These are phyloP conservation scores for Dillenia turbinata DNA, from an alignment of 164 flowering plant genomes.

Conservation along the genomic window DNA sequence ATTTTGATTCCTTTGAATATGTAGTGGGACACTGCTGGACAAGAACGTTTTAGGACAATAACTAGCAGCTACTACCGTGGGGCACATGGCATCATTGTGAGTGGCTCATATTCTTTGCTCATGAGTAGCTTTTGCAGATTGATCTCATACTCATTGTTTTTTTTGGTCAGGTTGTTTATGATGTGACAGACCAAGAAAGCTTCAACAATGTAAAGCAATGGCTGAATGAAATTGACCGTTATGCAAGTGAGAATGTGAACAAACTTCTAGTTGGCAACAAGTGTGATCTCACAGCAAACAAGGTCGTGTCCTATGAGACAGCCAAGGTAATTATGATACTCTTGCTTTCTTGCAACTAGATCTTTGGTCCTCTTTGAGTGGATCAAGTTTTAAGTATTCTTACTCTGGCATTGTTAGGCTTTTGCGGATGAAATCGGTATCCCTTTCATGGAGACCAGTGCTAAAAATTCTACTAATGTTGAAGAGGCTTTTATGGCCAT, in stretches of 20 bases:
- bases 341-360: background rate
- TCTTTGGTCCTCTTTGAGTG: background rate
- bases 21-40: conserved; percentile 40
- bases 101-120: conserved; percentile 4
- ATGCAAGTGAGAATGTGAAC: conserved; percentile 51
- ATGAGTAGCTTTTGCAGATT: background rate
- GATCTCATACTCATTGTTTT: conserved; percentile 3
- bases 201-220: conserved; percentile 86
- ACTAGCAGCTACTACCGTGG: conserved; percentile 40
- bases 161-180: conserved; percentile 60
- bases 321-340: conserved; percentile 28
- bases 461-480: conserved; percentile 49
- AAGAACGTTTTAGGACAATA: conserved; percentile 35
- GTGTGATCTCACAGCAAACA: conserved; percentile 61
- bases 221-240: conserved; percentile 68
- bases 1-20: background rate
- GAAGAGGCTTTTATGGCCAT: conserved; percentile 61
- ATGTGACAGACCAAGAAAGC: conserved; percentile 84
- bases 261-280: conserved; percentile 80
- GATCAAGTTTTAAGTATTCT: no score
- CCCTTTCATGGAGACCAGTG: conserved; percentile 62
- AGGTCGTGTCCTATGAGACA: conserved; percentile 41
- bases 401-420: conserved; percentile 20
- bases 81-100: conserved; percentile 35
- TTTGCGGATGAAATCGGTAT: conserved; percentile 58